Evolutionary conservation across 257 asterid species (phyloP), one percentile per base, ranked within the genome.

Genomic region (Solanum piurae): DNA sequence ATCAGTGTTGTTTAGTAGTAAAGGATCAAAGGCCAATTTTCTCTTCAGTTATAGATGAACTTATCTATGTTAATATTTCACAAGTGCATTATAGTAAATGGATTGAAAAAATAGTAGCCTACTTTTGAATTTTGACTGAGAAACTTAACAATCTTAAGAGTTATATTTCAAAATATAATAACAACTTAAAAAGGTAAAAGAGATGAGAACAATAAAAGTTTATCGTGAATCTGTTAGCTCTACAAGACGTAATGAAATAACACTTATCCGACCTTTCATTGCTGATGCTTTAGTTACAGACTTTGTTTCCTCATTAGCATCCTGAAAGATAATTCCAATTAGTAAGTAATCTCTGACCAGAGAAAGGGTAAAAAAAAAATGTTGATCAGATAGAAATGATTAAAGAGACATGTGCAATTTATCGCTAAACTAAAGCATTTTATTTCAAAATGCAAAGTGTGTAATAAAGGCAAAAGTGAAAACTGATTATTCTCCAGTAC

Each of bases 291-390:
- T 96, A 31, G 96, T 96, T 58, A 95, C 94, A 49, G 98, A 91
- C 88, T 94, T 95, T 37, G 98, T 95, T 87, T 95, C 98, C 93
- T 95, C 99, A 36, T 96, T 94, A 44, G 96, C 95, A 84, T 96
- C 98, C 98, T 96, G 92, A 86, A 89, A 82, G 11, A 82, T 9
- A 49, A 18, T 18, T 49, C 18, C 44, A 49, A 16, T 49, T 20
- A 49, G 44, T 29, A 27, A 80, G 5, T 44, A 16, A 27, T 44
- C 18, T 44, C 27, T 5, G 62, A 79, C 85, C 85, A 79, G 66
- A 79, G 66, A 79, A 79, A 79, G 23, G 52, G 9, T 8, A 64
- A 42, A 8, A 6, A 34, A 34, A 34, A 34, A 14, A 25, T 13
- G 40, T 60, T 5, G 14, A 34, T 64, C 52, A 58, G 33, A 83